phyloP scores from a whole-genome alignment of 768 basidiomycete genomes.

The Rhizopogon vulgaris region DNA sequence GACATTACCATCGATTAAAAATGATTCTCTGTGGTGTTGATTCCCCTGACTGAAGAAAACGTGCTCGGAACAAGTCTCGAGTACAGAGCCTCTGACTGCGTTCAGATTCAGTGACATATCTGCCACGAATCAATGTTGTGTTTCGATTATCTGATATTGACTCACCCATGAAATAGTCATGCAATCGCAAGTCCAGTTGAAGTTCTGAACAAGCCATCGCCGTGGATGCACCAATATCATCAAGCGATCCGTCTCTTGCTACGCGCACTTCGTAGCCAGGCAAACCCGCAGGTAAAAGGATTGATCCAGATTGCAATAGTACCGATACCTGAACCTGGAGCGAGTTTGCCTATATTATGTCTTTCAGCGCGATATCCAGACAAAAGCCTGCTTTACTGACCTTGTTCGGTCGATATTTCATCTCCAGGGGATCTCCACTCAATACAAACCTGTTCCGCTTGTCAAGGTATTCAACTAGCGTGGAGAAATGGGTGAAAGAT shows the following conservation, averaged over 20 bases:
- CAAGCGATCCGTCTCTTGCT: conserved; percentile 13
- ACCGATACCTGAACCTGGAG: conserved; percentile 70
- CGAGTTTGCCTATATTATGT: conserved; percentile 61
- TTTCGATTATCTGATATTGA: background rate
- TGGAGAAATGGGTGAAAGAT: conserved; percentile 88
- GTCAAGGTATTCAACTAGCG: conserved; percentile 77
- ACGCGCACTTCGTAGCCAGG: conserved; percentile 48
- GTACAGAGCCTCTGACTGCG: conserved; percentile 48
- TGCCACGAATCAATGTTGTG: conserved; percentile 23
- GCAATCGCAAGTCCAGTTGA: conserved; percentile 70
- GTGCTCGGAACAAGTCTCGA: conserved; percentile 41
- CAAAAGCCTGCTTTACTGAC: conserved; percentile 31
- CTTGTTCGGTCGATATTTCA: conserved; percentile 76
- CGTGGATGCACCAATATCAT: conserved; percentile 48
- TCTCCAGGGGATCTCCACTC: conserved; percentile 74
- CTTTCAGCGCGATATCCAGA: conserved; percentile 3
- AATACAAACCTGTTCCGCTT: conserved; percentile 51
- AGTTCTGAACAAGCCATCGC: conserved; percentile 58
- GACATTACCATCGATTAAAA: conserved; percentile 46
- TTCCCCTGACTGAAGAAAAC: conserved; percentile 22
- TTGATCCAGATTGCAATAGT: conserved; percentile 41
- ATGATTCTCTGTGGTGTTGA: conserved; percentile 20
- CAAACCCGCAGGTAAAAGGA: conserved; percentile 63
- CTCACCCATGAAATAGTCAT: conserved; percentile 87
- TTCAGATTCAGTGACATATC: conserved; percentile 77